A percentile compares a stretch with the other conserved stretches of the same genome.
Evolutionary conservation across 1,139 yeast genomes (phyloP).

Genomic region (Sugiyamaella paludigena): DNA sequence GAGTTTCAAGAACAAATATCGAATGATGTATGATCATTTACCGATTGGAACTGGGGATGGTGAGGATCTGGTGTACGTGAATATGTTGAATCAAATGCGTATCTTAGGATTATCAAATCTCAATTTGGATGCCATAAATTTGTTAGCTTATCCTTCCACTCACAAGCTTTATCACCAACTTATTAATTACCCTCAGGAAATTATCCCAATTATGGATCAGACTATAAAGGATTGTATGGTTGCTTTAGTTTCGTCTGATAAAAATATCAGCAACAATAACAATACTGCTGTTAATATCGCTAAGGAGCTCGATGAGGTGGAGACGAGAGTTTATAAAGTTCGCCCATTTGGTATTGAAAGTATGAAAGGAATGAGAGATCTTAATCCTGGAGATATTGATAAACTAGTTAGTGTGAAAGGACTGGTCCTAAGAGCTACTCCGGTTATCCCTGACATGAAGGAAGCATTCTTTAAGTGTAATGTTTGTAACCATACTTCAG

Average conservation of each 20-base stretch:
- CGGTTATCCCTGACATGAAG: constrained; percentile 97
- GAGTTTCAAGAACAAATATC: constrained; percentile 75
- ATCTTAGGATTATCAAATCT: constrained; percentile 77
- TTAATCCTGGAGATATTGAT: constrained; percentile 94
- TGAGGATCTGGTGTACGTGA: constrained; percentile 70
- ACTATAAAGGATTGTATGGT: constrained; percentile 88
- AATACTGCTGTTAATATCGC: constrained; percentile 22
- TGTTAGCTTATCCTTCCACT: constrained; percentile 73
- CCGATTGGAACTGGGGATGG: constrained; percentile 55
- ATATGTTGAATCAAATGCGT: constrained; percentile 70
- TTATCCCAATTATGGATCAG: constrained; percentile 96
- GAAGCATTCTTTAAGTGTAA: constrained; percentile 94
- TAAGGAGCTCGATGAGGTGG: constrained; percentile 62
- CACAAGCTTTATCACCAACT: constrained; percentile 79
- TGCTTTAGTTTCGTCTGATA: constrained; percentile 62
- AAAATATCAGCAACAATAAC: constrained; percentile 40
- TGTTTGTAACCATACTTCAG: constrained; percentile 90
- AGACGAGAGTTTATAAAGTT: constrained; percentile 77
- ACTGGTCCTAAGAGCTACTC: constrained; percentile 79
- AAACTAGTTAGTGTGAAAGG: constrained; percentile 91
- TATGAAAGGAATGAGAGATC: constrained; percentile 83
- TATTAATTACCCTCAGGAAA: constrained; percentile 92
- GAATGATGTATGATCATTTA: constrained; percentile 58
- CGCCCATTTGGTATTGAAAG: constrained; percentile 67
- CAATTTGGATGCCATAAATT: constrained; percentile 78